Evolutionary conservation across 208 protist genomes (phyloP), one percentile per base, ranked within the genome.

Genomic region (Leishmania turanica): DNA sequence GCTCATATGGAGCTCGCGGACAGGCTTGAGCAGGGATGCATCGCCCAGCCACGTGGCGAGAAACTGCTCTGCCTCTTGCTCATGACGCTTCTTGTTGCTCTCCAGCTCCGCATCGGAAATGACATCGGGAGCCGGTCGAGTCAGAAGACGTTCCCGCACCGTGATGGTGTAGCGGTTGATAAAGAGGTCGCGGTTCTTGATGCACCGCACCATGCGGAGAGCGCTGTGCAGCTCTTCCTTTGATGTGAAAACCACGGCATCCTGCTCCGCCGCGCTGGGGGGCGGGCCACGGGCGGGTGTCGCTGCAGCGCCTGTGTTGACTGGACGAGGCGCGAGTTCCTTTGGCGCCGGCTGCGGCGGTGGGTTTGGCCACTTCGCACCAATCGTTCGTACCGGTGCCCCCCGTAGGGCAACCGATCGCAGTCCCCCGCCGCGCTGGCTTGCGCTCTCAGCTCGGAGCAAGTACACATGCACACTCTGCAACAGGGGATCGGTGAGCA

Each of bases 61-160:
- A 66, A 89, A 90, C 58, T 80, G 56, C 65, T 85, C 82, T 24
- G 86, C 77, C 42, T 85, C 72, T 53, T 60, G 54, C 77, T 94
- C 90, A 24, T 62, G 72, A 4, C 78, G 69, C 40, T 87, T 75
- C 37, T 84, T 78, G 66, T 80, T 86, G 42, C 62, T 68, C 66
- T 87, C 79, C n/a, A 83, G 37, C 21, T 82, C 88, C 21, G 64
- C 78, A 58, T 88, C 81, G 47, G 70, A 45, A 62, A 83, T 73
- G 69, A 70, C 60, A 31, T 81, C 60, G 8, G 78, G 82, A 21
- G 75, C 42, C 6, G 83, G 78, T 27, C 76, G 68, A 68, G 40
- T 73, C 49, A 90, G 82, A n/a, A 93, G 83, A 9, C 90, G 86
- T 47, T 82, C 78, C 19, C 75, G 80, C 8, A 92, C 81, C 27